These are phyloP conservation scores for Chrysoporthe austroafricana DNA, from an alignment of 2,329 filamentous ascomycete genomes.

Conservation along the genomic window DNA sequence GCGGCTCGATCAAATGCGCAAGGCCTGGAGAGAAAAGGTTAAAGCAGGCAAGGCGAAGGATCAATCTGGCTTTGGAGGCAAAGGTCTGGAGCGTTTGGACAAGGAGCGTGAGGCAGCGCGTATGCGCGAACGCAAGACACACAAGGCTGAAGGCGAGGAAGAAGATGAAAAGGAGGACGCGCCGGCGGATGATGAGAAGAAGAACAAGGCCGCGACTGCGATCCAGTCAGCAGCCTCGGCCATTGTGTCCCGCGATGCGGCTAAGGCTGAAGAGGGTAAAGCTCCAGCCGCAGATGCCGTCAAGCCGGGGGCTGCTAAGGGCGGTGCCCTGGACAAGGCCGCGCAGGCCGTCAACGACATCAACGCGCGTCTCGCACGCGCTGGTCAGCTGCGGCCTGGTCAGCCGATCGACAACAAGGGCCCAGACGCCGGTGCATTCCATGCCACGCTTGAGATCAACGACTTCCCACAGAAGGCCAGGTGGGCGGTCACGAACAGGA, in stretches of 20 bases:
- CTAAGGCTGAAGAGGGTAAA: conserved; percentile 44
- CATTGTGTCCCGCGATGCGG: conserved; percentile 56
- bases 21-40: conserved; percentile 83
- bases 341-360: conserved; percentile 90
- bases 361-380: conserved; percentile 85
- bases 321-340: conserved; percentile 76
- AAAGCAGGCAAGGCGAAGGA: conserved; percentile 91
- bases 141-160: conserved; percentile 83
- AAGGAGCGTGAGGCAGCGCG: conserved; percentile 87
- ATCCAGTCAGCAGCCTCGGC: conserved; percentile 66
- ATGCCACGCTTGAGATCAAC: conserved; percentile 97
- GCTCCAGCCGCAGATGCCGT: conserved; percentile 36
- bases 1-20: conserved; percentile 65
- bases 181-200: conserved; percentile 68
- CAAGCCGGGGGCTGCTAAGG: conserved; percentile 50
- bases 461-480: conserved; percentile 98
- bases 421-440: conserved; percentile 93
- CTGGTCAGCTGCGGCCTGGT: conserved; percentile 85
- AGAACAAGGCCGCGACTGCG: conserved; percentile 67
- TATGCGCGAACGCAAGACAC: conserved; percentile 83
- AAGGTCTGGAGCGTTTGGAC: conserved; percentile 89
- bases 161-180: conserved; percentile 72
- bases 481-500: conserved; percentile 98
- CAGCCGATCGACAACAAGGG: conserved; percentile 98
- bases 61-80: conserved; percentile 89